phyloP scores from a whole-genome alignment of 164 flowering plant species.

The Macadamia integrifolia region DNA sequence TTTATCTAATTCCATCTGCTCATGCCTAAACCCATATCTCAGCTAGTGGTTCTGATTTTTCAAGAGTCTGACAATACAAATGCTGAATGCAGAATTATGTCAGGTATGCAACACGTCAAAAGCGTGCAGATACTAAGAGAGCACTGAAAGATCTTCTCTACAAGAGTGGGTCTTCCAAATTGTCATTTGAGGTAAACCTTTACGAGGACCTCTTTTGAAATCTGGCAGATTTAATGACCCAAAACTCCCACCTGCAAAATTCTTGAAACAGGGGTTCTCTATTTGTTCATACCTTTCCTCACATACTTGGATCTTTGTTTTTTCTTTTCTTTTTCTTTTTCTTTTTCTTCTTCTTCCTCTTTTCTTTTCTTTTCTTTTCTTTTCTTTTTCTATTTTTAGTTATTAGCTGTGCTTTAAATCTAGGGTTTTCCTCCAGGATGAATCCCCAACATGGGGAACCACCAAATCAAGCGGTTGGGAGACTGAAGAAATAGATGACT shows the following conservation, averaged over 20 bases:
- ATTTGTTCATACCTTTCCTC: neutral
- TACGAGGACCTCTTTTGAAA: neutral
- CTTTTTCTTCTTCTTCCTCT: neutral
- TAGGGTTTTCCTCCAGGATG: conserved; percentile 24
- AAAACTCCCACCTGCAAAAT: neutral
- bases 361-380: neutral
- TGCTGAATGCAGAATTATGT: conserved; percentile 36
- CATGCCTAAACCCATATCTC: too few species aligned
- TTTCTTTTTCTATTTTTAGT: neutral
- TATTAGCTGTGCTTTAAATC: neutral
- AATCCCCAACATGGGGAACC: conserved; percentile 12
- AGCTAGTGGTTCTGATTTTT: neutral
- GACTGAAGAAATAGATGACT: conserved; percentile 17
- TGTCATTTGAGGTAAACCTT: conserved; percentile 32
- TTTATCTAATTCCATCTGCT: neutral
- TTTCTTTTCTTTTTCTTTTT: neutral
- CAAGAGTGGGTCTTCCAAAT: conserved; percentile 31
- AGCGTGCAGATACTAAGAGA: conserved; percentile 72
- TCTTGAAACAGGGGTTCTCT: neutral
- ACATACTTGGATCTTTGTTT: neutral
- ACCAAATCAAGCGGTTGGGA: conserved; percentile 14
- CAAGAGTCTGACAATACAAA: conserved; percentile 3
- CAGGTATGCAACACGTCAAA: conserved; percentile 52
- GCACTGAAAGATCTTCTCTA: conserved; percentile 57
- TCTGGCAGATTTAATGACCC: neutral